Evolutionary conservation across 495 filamentous ascomycete genomes (phyloP).

Genomic region (Penicillium goetzii): DNA sequence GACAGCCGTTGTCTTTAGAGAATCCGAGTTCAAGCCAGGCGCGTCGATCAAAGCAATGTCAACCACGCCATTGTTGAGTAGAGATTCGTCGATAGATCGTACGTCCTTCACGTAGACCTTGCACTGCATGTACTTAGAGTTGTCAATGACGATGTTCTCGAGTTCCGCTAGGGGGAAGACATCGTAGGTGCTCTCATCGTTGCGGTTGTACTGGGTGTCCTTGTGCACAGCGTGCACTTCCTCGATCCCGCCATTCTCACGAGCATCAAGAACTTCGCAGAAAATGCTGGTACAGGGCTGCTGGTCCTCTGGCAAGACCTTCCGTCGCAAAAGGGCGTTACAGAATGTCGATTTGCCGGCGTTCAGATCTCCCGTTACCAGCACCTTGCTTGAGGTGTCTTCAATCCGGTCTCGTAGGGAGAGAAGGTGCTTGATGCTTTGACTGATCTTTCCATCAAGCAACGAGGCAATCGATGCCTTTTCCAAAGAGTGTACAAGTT

Average conservation of each 20-base stretch:
- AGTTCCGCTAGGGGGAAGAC: constrained; percentile 76
- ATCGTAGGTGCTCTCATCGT: constrained; percentile 92
- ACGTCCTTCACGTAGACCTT: constrained; percentile 97
- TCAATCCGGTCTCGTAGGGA: constrained; percentile 90
- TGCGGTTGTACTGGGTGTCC: constrained; percentile 75
- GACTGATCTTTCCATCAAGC: constrained; percentile 89
- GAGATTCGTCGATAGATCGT: constrained; percentile 85
- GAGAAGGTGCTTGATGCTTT: constrained; percentile 87
- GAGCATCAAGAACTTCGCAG: constrained; percentile 91
- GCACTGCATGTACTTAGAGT: constrained; percentile 85
- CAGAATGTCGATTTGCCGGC: constrained; percentile 99
- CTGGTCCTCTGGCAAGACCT: constrained; percentile 93
- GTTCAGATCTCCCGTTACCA: constrained; percentile 97
- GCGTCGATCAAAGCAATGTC: constrained; percentile 98
- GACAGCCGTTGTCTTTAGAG: constrained; percentile 92
- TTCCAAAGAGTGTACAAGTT: constrained; percentile 95
- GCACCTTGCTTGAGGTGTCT: constrained; percentile 94
- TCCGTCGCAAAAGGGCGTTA: constrained; percentile 89
- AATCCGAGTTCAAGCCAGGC: constrained; percentile 92
- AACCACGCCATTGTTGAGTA: constrained; percentile 96
- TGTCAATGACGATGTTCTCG: constrained; percentile 88
- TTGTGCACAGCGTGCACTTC: constrained; percentile 95
- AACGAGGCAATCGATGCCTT: constrained; percentile 87
- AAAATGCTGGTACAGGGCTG: constrained; percentile 99
- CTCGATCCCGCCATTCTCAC: constrained; percentile 87